These are phyloP conservation scores for Trichoderma sp. DNA, from an alignment of 2,329 filamentous ascomycete genomes.

Conservation along the genomic window DNA sequence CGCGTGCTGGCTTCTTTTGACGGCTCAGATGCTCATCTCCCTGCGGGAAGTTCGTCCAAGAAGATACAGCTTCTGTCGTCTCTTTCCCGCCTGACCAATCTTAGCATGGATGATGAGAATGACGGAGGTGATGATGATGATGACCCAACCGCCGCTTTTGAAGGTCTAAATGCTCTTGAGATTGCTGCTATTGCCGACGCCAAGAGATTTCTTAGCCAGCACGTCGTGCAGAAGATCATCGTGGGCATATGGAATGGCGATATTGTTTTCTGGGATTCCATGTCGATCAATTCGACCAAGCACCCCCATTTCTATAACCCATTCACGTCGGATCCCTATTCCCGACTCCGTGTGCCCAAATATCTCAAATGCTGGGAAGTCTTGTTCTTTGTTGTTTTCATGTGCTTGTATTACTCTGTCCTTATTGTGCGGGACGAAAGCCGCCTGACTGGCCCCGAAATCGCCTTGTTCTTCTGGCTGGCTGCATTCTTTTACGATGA, in stretches of 20 bases:
- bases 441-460: slow-evolving; percentile 65
- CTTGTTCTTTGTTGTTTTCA: slow-evolving; percentile 72
- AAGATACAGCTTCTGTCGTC: slow-evolving; percentile 52
- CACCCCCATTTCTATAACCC: slow-evolving; percentile 73
- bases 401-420: slow-evolving; percentile 83
- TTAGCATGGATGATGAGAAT: slow-evolving; percentile 34
- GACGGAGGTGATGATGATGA: slow-evolving; percentile 48
- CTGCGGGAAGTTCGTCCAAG: slow-evolving; percentile 41
- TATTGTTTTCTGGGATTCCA: slow-evolving; percentile 80
- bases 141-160: slow-evolving; percentile 69
- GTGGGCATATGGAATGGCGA: slow-evolving; percentile 83
- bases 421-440: slow-evolving; percentile 68
- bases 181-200: slow-evolving; percentile 78
- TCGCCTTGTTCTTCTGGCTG: slow-evolving; percentile 80
- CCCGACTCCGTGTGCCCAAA: slow-evolving; percentile 71
- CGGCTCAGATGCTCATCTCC: slow-evolving; percentile 24
- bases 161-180: slow-evolving; percentile 79
- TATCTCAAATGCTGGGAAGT: slow-evolving; percentile 85
- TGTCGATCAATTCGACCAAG: slow-evolving; percentile 72
- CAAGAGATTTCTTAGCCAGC: slow-evolving; percentile 80
- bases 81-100: slow-evolving; percentile 52
- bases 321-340: slow-evolving; percentile 67
- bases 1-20: slow-evolving; percentile 30
- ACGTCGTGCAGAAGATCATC: slow-evolving; percentile 77
- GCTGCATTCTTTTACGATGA: slow-evolving; percentile 86